These are phyloP conservation scores for Trypanosoma lewisi DNA, from an alignment of 208 protist genomes.

Conservation along the genomic window DNA sequence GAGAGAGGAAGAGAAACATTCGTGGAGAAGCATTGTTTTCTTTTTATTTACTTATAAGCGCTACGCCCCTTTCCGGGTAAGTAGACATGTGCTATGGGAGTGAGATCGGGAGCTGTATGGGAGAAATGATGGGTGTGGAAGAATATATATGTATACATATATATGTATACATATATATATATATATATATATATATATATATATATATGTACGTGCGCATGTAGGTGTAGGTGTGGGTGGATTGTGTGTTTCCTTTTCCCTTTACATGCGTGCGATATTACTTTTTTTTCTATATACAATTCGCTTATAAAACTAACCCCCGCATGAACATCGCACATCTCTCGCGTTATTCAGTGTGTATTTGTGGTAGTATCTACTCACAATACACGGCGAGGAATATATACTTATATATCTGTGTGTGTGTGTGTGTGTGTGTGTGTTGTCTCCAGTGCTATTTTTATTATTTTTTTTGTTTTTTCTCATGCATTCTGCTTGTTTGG, in stretches of 20 bases:
- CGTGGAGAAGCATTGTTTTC: too few relatives aligned
- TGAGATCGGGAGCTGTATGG: too few relatives aligned
- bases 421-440: not conserved
- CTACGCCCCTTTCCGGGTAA: too few relatives aligned
- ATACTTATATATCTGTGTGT: not conserved
- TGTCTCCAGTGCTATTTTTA: not conserved
- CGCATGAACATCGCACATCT: too few relatives aligned
- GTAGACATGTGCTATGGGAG: too few relatives aligned
- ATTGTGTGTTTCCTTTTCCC: not conserved
- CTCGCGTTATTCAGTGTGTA: too few relatives aligned
- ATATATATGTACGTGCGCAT: conserved; percentile 2
- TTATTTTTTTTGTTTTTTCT: not conserved
- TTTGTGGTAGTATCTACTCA: too few relatives aligned
- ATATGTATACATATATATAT: conserved; percentile 1
- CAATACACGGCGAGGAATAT: too few relatives aligned
- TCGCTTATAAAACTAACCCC: not conserved
- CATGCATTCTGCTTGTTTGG: not conserved
- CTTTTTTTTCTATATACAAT: not conserved
- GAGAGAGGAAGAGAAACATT: too few relatives aligned
- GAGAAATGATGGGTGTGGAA: too few relatives aligned
- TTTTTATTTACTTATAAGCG: too few relatives aligned
- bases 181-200: conserved; percentile 15
- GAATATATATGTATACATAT: not conserved
- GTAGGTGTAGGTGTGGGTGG: not conserved
- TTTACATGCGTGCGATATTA: not conserved